Percentiles rank a stretch among this genome's conserved stretches.
Conservation (phyloP, 1,284 basidiomycete species). For the Rhizoctonia solani region DNA sequence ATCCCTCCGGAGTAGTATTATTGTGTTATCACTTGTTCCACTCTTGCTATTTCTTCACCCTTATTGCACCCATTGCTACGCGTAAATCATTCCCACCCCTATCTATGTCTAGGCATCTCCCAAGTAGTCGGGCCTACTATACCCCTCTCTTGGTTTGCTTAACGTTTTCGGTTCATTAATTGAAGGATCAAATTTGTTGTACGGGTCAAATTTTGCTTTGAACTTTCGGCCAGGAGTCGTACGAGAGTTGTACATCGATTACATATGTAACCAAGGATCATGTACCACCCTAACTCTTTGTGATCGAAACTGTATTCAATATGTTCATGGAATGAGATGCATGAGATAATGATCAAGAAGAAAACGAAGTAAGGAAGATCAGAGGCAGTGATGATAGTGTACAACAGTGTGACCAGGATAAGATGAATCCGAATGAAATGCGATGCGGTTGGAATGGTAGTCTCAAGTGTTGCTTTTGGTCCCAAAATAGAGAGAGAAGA, state of each 20-base stretch:
- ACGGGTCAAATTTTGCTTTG: not conserved
- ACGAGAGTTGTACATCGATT: not conserved
- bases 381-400: too few species aligned
- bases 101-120: too few species aligned
- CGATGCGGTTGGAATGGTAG: constrained; percentile 3
- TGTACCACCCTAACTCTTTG: not conserved
- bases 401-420: not conserved
- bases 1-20: constrained; percentile 18
- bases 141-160: constrained; percentile 5
- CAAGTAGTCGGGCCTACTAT: too few species aligned
- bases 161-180: not conserved
- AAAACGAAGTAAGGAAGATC: not conserved
- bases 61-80: not conserved
- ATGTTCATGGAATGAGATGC: constrained; percentile 28
- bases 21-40: not conserved
- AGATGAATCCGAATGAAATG: not conserved
- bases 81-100: not conserved
- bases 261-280: not conserved
- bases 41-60: not conserved
- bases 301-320: constrained; percentile 5
- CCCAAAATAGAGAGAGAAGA: not conserved
- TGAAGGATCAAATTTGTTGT: constrained; percentile 30
- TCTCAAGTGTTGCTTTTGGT: not conserved
- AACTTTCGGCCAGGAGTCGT: not conserved
- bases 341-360: not conserved